Evolutionary conservation across 352 stramenopile genomes (phyloP).

Genomic region (Phytophthora hybrid): DNA sequence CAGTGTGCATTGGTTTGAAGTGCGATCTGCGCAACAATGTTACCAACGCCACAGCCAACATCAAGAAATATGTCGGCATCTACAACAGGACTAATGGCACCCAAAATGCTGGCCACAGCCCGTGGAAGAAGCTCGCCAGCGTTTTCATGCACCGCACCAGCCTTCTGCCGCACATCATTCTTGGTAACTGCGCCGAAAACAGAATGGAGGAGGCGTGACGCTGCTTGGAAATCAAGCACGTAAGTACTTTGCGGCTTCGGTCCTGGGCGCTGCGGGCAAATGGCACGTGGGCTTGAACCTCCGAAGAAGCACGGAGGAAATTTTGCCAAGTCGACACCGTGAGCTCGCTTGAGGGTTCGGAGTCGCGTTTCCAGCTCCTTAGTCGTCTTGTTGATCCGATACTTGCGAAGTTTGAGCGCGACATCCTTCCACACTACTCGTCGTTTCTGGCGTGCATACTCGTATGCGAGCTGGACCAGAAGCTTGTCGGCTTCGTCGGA

Average conservation of each 20-base stretch:
- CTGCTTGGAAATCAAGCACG: constrained; percentile 2
- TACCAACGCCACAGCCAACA: constrained; percentile 8
- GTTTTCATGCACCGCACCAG: constrained; percentile 3
- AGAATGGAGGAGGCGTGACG: background rate
- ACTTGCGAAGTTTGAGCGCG: too few relatives aligned
- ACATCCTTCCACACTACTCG: too few relatives aligned
- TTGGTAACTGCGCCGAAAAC: constrained; percentile 10
- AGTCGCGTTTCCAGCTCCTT: too few relatives aligned
- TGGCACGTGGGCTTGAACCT: too few relatives aligned
- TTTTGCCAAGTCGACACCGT: too few relatives aligned
- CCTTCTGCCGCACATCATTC: constrained; percentile 8
- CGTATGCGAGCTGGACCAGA: background rate
- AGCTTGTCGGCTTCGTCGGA: constrained; percentile 13
- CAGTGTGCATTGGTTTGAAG: constrained; percentile 4
- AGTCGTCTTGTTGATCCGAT: too few relatives aligned
- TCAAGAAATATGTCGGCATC: constrained; percentile 7
- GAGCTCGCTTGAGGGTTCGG: too few relatives aligned
- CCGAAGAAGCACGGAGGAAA: too few relatives aligned
- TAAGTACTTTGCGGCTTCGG: background rate
- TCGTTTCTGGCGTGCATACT: too few relatives aligned
- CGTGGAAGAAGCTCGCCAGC: constrained; percentile 3
- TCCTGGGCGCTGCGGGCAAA: too few relatives aligned
- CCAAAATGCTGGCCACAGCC: background rate
- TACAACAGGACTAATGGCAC: background rate
- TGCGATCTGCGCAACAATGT: constrained; percentile 2